Evolutionary conservation across 2,329 filamentous ascomycete genomes (phyloP), one percentile per base, ranked within the genome.

Genomic region (Chaetomium sp.): DNA sequence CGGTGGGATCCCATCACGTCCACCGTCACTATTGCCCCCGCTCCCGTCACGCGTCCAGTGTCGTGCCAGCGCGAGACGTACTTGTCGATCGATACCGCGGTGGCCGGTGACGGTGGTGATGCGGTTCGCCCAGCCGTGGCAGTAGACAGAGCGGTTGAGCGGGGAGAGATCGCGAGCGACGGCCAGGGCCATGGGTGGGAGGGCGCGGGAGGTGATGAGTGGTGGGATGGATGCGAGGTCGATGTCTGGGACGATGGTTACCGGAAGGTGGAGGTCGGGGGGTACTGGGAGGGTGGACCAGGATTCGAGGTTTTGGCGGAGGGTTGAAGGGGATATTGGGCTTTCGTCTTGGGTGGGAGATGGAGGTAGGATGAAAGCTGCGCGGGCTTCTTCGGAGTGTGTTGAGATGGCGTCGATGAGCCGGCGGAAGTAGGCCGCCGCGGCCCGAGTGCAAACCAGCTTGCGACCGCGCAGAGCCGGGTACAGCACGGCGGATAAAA

Each of bases 31-130:
- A 41, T 42, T 48, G 3, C 53, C 56, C 1, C 51, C 54, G 2
- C 19, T 27, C 19, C 19, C 19, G 9, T 12, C 40, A 12, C 57
- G 49, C 11, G 46, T 54, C 62, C 63, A 66, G 49, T 65, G 61
- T 45, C 52, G 56, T 3, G 61, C 63, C 7, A 66, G 41, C 0
- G 61, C 54, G 7, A 65, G 53, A 4, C 88, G 82, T 45, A 91
- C 81, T 60, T 85, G 79, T 61, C 82, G 87, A 27, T 82, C 79
- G 45, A 87, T 83, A 1, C 80, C 80, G 27, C 80, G 77, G 66
- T 91, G 91, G 59, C 84, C 86, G 3, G 86, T 89, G 51, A 91
- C 71, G 0, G 87, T 91, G 1, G 85, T 87, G 33, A 79, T 66
- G 0, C 77, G 73, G 7, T 74, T 71, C 8, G 76, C 76, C 88